Evolutionary conservation across 106 monocot genomes (phyloP).

Genomic region (Dendrobium huoshanense): DNA sequence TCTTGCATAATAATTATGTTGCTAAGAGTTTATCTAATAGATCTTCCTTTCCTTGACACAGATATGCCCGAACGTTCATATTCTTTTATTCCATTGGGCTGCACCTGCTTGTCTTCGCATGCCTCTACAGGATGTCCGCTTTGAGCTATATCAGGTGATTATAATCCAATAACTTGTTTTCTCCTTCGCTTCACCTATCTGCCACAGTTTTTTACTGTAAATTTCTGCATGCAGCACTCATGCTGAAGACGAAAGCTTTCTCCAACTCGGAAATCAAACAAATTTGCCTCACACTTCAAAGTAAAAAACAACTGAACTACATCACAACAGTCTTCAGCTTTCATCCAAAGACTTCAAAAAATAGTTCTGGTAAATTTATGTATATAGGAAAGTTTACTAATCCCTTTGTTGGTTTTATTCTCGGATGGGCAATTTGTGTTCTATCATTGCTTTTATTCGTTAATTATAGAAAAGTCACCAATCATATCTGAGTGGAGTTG

Average conservation of each 20-base stretch:
- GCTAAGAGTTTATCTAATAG: too few relatives aligned
- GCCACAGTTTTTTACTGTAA: neutral
- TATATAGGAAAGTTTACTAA: neutral
- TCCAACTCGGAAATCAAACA: constrained; percentile 2
- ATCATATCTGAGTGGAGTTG: too few relatives aligned
- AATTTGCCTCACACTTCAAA: neutral
- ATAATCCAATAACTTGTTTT: neutral
- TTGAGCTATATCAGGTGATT: constrained; percentile 77
- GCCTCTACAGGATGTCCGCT: constrained; percentile 94
- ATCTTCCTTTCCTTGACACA: constrained; percentile 14
- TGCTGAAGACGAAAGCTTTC: neutral
- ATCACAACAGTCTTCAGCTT: neutral
- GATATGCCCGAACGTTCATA: constrained; percentile 85
- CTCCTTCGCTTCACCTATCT: neutral
- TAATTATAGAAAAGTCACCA: too few relatives aligned
- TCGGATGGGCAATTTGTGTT: neutral
- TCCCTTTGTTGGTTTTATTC: neutral
- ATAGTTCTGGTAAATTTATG: neutral
- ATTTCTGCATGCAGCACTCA: neutral
- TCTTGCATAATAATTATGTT: too few relatives aligned
- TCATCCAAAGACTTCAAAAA: neutral
- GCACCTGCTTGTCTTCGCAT: constrained; percentile 93
- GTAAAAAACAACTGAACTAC: neutral
- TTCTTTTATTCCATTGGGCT: constrained; percentile 97
- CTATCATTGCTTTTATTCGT: neutral